phyloP scores from a whole-genome alignment of 2,329 filamentous ascomycete species.

The Alternaria alternata region DNA sequence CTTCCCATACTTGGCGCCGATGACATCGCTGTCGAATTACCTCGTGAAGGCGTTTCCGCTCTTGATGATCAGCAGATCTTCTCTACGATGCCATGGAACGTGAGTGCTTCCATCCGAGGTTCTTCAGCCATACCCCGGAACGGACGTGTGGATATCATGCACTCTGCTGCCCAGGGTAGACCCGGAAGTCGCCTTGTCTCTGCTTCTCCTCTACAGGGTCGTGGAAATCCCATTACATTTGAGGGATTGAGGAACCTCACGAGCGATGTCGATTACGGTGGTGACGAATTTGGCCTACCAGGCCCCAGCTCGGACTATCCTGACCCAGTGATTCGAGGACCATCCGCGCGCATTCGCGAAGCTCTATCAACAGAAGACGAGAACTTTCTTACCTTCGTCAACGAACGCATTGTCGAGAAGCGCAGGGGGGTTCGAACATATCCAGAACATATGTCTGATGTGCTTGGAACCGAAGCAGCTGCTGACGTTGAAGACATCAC shows the following conservation, averaged over 20 bases:
- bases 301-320: slow-evolving; percentile 32
- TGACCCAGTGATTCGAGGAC: slow-evolving; percentile 13
- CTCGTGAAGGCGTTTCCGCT: slow-evolving; percentile 70
- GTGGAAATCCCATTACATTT: slow-evolving; percentile 47
- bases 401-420: slow-evolving; percentile 54
- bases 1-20: slow-evolving; percentile 45
- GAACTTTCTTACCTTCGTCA: slow-evolving; percentile 70
- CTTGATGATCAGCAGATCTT: slow-evolving; percentile 73
- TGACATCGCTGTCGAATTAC: slow-evolving; percentile 75
- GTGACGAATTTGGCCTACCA: slow-evolving; percentile 27
- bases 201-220: slow-evolving; percentile 68
- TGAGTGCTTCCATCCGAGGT: slow-evolving; percentile 63
- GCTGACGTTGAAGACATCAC: slow-evolving; percentile 56
- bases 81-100: slow-evolving; percentile 74
- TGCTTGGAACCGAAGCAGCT: slow-evolving; percentile 40
- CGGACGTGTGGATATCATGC: slow-evolving; percentile 52
- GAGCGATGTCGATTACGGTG: slow-evolving; percentile 40
- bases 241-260: slow-evolving; percentile 42
- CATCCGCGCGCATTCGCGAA: slow-evolving; percentile 56
- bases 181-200: slow-evolving; percentile 62
- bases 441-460: slow-evolving; percentile 24
- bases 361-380: slow-evolving; percentile 65
- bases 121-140: slow-evolving; percentile 56
- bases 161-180: slow-evolving; percentile 48
- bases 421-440: slow-evolving; percentile 22